Conservation (phyloP, 495 filamentous ascomycete genomes). For the Podospora pseudopauciseta region DNA sequence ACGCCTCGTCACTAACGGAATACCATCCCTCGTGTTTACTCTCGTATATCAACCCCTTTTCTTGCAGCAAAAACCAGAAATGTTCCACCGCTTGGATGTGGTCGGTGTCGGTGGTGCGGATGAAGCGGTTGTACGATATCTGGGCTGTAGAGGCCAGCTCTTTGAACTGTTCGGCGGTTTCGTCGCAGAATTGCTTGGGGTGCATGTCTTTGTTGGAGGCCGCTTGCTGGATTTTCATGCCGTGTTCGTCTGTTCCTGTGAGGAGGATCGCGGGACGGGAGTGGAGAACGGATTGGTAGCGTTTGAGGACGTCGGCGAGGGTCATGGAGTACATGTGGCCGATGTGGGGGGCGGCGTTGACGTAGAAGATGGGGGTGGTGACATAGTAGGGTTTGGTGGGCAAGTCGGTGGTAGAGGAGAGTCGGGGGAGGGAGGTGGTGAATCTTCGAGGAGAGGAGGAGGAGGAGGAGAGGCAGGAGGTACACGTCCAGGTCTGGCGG, state of each 20-base stretch:
- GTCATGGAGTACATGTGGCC: constrained; percentile 94
- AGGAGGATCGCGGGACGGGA: constrained; percentile 60
- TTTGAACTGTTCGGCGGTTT: constrained; percentile 61
- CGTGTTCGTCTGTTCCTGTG: constrained; percentile 97
- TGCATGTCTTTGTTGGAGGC: constrained; percentile 56
- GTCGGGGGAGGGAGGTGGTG: constrained; percentile 1
- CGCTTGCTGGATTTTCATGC: constrained; percentile 94
- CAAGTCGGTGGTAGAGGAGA: constrained; percentile 13
- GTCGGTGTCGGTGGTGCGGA: constrained; percentile 79
- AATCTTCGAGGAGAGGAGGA: constrained; percentile 12
- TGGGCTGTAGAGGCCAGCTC: constrained; percentile 63
- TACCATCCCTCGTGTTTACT: constrained; percentile 94
- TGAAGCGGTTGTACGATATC: constrained; percentile 76
- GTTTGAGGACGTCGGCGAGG: constrained; percentile 83
- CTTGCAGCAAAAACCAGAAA: constrained; percentile 76
- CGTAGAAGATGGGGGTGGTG: constrained; percentile 97
- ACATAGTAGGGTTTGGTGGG: constrained; percentile 85
- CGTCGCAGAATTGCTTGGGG: constrained; percentile 56
- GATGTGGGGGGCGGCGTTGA: constrained; percentile 94
- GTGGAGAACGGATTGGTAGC: constrained; percentile 81
- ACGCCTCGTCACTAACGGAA: constrained; percentile 92
- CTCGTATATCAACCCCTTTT: constrained; percentile 77
- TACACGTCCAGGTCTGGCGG: constrained; percentile 22
- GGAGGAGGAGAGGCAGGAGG: constrained; percentile 15
- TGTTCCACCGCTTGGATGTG: constrained; percentile 86